Evolutionary conservation across 495 filamentous ascomycete species (phyloP).

Genomic region (Rhypophila decipiens): DNA sequence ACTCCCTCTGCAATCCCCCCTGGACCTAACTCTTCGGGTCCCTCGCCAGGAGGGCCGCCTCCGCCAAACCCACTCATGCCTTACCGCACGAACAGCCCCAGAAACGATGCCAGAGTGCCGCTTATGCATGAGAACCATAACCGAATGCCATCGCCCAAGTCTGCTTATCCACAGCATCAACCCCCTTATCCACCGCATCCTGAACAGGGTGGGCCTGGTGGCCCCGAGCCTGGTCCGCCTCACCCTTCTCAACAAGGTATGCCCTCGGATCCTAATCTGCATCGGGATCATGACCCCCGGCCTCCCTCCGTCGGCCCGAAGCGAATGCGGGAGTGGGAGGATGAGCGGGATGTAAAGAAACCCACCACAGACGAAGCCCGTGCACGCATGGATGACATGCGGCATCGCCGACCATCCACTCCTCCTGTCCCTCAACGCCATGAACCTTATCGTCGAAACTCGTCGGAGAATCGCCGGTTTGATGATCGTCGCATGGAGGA

Average conservation of each 20-base stretch:
- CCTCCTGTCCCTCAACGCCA: slow-evolving; percentile 60
- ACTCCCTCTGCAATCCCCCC: slow-evolving; percentile 49
- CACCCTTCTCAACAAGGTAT: slow-evolving; percentile 67
- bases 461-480: slow-evolving; percentile 64
- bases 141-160: slow-evolving; percentile 75
- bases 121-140: slow-evolving; percentile 72
- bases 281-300: slow-evolving; percentile 68
- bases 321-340: slow-evolving; percentile 85
- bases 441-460: slow-evolving; percentile 64
- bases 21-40: slow-evolving; percentile 11
- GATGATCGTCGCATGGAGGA: slow-evolving; percentile 45
- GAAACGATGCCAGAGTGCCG: slow-evolving; percentile 70
- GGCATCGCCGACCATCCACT: slow-evolving; percentile 64
- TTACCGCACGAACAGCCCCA: slow-evolving; percentile 70
- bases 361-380: slow-evolving; percentile 80
- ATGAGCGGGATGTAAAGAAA: slow-evolving; percentile 74
- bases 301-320: slow-evolving; percentile 76
- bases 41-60: slow-evolving; percentile 26
- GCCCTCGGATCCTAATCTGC: slow-evolving; percentile 58
- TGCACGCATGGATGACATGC: slow-evolving; percentile 76
- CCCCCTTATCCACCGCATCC: slow-evolving; percentile 66
- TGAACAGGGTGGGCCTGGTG: slow-evolving; percentile 50
- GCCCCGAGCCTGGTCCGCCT: slow-evolving; percentile 70
- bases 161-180: slow-evolving; percentile 72
- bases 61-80: slow-evolving; percentile 73